phyloP scores from a whole-genome alignment of 768 basidiomycete species.

The Rhodotorula toruloides region DNA sequence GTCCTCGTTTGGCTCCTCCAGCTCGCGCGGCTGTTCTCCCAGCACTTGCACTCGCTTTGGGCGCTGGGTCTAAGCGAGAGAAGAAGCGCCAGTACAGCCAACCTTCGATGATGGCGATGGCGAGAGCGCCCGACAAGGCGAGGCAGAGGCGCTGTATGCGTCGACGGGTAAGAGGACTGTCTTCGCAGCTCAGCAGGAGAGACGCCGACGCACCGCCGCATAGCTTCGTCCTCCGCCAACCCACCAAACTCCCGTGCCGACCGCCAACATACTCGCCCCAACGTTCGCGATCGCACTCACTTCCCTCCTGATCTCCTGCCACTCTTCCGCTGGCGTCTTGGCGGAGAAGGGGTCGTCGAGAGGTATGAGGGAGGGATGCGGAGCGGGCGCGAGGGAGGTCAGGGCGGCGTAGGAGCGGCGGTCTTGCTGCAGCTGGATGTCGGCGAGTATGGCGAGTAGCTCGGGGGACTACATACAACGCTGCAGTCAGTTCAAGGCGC shows the following conservation, averaged over 20 bases:
- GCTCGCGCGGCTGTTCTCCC: background rate
- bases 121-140: constrained; percentile 31
- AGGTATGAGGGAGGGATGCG: constrained; percentile 10
- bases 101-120: constrained; percentile 39
- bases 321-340: constrained; percentile 36
- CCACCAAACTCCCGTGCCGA: constrained; percentile 39
- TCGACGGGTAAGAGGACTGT: background rate
- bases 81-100: constrained; percentile 42
- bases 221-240: constrained; percentile 33
- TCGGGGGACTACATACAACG: constrained; percentile 29
- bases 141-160: constrained; percentile 30
- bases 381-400: constrained; percentile 17
- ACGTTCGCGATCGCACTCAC: constrained; percentile 42
- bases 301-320: constrained; percentile 37
- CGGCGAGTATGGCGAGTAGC: constrained; percentile 38
- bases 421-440: constrained; percentile 32
- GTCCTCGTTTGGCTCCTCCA: too few relatives aligned
- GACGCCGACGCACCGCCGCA: constrained; percentile 18
- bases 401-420: constrained; percentile 28
- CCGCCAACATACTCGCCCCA: constrained; percentile 37
- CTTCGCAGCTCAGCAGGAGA: too few relatives aligned
- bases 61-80: background rate
- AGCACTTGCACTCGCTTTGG: background rate
- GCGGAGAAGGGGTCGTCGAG: constrained; percentile 11
- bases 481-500: background rate